Conservation (phyloP, 805 yeast genomes). For the Kazachstania kunashirensis region DNA sequence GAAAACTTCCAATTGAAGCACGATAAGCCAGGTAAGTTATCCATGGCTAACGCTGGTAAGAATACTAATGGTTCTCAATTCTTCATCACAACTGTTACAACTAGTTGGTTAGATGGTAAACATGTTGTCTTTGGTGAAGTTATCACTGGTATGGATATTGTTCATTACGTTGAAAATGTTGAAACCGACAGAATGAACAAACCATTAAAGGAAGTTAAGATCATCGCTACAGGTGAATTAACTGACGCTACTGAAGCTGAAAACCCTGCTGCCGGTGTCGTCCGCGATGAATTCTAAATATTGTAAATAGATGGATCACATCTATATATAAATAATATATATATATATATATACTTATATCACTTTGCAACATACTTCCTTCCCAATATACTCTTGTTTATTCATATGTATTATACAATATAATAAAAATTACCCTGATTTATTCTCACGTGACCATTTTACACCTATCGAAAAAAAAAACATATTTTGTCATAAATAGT, state of each 20-base stretch:
- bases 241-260: neutral
- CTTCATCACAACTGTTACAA: conserved; percentile 75
- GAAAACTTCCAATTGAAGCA: conserved; percentile 62
- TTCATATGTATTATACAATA: no score
- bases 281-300: conserved; percentile 4
- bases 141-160: conserved; percentile 75
- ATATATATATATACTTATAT: neutral
- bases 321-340: neutral
- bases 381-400: no score
- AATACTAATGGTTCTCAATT: conserved; percentile 90
- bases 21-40: conserved; percentile 56
- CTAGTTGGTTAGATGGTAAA: conserved; percentile 85
- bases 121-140: conserved; percentile 98
- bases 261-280: neutral
- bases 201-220: conserved; percentile 57
- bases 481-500: no score
- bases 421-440: no score
- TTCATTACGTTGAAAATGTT: conserved; percentile 61
- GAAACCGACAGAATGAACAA: conserved; percentile 62
- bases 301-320: neutral
- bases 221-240: conserved; percentile 60
- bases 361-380: no score
- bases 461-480: no score
- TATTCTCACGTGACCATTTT: no score
- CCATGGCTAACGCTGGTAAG: conserved; percentile 75